phyloP scores from a whole-genome alignment of 2,329 filamentous ascomycete species.

The Clonostachys byssicola region DNA sequence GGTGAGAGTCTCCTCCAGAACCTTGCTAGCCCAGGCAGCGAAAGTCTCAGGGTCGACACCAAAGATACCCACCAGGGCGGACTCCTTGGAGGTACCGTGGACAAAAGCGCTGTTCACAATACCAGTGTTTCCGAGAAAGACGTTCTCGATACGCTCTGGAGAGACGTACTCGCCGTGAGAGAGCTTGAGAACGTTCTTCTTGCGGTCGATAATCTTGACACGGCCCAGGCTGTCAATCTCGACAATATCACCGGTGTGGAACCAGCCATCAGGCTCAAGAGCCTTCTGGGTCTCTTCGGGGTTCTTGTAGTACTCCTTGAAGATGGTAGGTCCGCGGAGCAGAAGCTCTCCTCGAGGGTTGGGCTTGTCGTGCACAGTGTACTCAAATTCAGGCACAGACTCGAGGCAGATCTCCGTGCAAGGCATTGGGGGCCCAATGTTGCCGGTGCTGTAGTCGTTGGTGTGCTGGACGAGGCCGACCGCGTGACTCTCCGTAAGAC shows the following conservation, averaged over 20 bases:
- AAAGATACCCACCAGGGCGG: conserved; percentile 79
- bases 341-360: conserved; percentile 87
- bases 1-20: conserved; percentile 64
- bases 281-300: conserved; percentile 79
- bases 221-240: conserved; percentile 80
- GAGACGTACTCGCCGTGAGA: conserved; percentile 98
- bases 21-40: conserved; percentile 72
- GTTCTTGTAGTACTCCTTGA: conserved; percentile 88
- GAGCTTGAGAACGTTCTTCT: conserved; percentile 99
- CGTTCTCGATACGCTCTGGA: conserved; percentile 94
- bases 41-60: conserved; percentile 84
- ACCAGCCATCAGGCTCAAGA: conserved; percentile 89
- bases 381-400: conserved; percentile 93
- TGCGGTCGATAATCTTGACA: conserved; percentile 89
- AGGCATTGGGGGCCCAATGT: conserved; percentile 71
- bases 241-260: conserved; percentile 91
- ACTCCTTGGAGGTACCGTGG: conserved; percentile 83
- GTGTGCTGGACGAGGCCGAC: conserved; percentile 64
- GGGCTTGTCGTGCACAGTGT: conserved; percentile 82
- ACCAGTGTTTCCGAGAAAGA: conserved; percentile 77
- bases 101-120: conserved; percentile 81
- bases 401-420: conserved; percentile 73
- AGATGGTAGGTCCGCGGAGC: conserved; percentile 74
- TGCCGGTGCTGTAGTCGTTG: conserved; percentile 72
- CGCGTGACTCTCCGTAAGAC: conserved; percentile 90